Conservation (phyloP, 2,329 filamentous ascomycete genomes). For the Cytospora leucostoma region DNA sequence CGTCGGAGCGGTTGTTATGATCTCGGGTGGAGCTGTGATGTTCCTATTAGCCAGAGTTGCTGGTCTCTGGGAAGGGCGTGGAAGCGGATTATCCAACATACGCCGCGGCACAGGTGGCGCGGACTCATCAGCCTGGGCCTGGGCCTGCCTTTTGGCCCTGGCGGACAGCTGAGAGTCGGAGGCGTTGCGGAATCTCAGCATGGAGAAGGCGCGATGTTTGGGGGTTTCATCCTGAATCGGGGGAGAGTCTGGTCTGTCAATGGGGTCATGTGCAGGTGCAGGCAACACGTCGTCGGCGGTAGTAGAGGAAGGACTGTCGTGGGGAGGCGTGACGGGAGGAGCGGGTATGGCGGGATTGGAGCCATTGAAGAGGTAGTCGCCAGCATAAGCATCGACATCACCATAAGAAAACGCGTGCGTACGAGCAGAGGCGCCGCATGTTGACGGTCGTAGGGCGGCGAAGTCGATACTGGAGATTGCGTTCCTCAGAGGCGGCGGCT, state of each 20-base stretch:
- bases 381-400: constrained; percentile 24
- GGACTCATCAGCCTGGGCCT: constrained; percentile 50
- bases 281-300: constrained; percentile 31
- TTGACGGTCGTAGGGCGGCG: constrained; percentile 24
- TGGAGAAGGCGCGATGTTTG: constrained; percentile 63
- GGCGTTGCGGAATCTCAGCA: constrained; percentile 86
- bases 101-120: constrained; percentile 59
- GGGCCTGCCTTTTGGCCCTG: constrained; percentile 67
- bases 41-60: constrained; percentile 30
- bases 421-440: constrained; percentile 29
- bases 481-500: constrained; percentile 27
- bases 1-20: constrained; percentile 91
- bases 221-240: constrained; percentile 56
- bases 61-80: neutral
- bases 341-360: constrained; percentile 33
- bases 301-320: constrained; percentile 34
- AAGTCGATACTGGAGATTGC: constrained; percentile 23
- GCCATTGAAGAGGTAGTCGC: constrained; percentile 29
- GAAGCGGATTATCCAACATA: constrained; percentile 40
- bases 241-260: constrained; percentile 48
- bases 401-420: constrained; percentile 30
- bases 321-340: constrained; percentile 36
- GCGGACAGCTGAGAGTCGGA: constrained; percentile 87
- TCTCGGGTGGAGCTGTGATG: constrained; percentile 59
- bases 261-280: constrained; percentile 32